phyloP scores from a whole-genome alignment of 2,329 filamentous ascomycete species.

The Paracoccidioides brasiliensis region DNA sequence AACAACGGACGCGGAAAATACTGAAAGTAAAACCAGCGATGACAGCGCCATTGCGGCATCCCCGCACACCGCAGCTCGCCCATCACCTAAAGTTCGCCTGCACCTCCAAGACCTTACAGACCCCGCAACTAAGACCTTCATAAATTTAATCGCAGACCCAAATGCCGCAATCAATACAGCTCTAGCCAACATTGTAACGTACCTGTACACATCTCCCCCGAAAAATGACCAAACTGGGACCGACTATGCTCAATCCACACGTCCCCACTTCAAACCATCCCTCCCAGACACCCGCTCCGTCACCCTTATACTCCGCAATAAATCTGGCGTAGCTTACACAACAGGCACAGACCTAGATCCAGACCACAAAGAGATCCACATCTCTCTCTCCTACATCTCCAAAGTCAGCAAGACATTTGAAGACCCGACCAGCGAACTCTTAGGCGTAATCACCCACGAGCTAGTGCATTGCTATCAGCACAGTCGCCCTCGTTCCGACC shows the following conservation, averaged over 20 bases:
- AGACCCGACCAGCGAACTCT: slow-evolving; percentile 46
- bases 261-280: slow-evolving; percentile 18
- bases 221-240: slow-evolving; percentile 4
- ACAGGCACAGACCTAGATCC: slow-evolving; percentile 63
- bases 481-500: slow-evolving; percentile 39
- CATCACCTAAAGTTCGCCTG: slow-evolving; percentile 25
- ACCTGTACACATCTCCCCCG: slow-evolving; percentile 49
- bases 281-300: slow-evolving; percentile 65
- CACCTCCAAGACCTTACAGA: slow-evolving; percentile 22
- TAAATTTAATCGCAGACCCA: slow-evolving; percentile 50
- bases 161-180: slow-evolving; percentile 46
- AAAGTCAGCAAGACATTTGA: slow-evolving; percentile 12
- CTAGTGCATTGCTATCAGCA: slow-evolving; percentile 92
- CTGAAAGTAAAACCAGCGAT: background rate
- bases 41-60: background rate
- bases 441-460: slow-evolving; percentile 79
- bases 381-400: slow-evolving; percentile 63
- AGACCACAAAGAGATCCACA: slow-evolving; percentile 87
- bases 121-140: slow-evolving; percentile 52
- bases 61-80: slow-evolving; percentile 6
- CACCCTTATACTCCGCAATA: slow-evolving; percentile 65
- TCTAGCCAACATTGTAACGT: slow-evolving; percentile 53
- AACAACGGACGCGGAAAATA: background rate
- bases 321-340: slow-evolving; percentile 82
- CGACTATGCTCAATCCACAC: background rate